These are phyloP conservation scores for Cynara cardunculus DNA, from an alignment of 129 eudicot genomes.

Conservation along the genomic window DNA sequence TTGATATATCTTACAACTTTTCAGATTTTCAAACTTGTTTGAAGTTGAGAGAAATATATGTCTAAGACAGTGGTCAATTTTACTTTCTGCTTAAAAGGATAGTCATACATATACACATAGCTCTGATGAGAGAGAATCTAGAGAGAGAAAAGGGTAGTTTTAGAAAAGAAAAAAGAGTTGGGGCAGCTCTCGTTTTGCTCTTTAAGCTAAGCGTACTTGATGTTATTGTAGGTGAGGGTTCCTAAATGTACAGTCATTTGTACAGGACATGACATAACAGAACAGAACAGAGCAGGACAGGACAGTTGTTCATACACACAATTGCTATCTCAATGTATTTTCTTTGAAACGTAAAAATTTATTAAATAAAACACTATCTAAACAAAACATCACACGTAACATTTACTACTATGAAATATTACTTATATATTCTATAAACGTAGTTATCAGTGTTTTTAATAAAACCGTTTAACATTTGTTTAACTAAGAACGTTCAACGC, in stretches of 20 bases:
- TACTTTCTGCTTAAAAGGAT: not conserved
- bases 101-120: constrained; percentile 13
- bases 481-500: not conserved
- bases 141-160: not conserved
- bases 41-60: constrained; percentile 9
- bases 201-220: not conserved
- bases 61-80: constrained; percentile 1
- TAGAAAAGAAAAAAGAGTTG: not conserved
- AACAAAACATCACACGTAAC: not conserved
- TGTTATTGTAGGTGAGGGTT: not conserved
- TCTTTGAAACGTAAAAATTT: not conserved
- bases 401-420: not conserved
- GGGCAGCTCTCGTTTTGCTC: not conserved
- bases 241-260: not conserved
- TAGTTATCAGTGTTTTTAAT: no score
- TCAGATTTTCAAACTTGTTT: constrained; percentile 5
- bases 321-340: not conserved
- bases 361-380: not conserved
- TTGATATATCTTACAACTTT: not conserved
- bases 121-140: not conserved
- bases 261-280: no score
- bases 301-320: no score
- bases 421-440: not conserved
- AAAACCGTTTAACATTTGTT: no score
- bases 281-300: no score